Percentiles rank a stretch among this genome's conserved stretches.
phyloP scores from a whole-genome alignment of 257 asterid species.

The Cordia subcordata region DNA sequence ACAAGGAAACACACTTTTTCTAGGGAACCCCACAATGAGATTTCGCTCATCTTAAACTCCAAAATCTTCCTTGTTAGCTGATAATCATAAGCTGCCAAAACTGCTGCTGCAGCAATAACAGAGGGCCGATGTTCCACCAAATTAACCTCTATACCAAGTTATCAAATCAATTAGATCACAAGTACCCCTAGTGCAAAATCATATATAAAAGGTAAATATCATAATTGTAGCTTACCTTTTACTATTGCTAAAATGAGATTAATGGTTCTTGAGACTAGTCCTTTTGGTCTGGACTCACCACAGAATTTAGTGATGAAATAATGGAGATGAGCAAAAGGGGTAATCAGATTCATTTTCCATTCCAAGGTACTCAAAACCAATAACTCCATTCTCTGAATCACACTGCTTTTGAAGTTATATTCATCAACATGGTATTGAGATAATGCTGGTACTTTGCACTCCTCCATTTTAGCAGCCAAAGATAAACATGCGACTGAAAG shows the following conservation, averaged over 20 bases:
- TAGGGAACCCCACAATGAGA: conserved; percentile 34
- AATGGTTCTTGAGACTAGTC: conserved; percentile 21
- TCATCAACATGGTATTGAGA: conserved; percentile 33
- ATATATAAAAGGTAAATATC: neutral
- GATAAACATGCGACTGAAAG: conserved; percentile 53
- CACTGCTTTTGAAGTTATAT: conserved; percentile 28
- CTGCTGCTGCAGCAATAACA: conserved; percentile 48
- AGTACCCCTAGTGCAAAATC: neutral
- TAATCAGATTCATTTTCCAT: conserved; percentile 42
- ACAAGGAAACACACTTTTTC: conserved; percentile 39
- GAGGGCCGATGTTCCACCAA: conserved; percentile 38
- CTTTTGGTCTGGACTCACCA: conserved; percentile 19
- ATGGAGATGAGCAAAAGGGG: conserved; percentile 41
- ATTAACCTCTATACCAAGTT: conserved; percentile 31
- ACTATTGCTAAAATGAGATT: conserved; percentile 27
- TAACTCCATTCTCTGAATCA: conserved; percentile 42
- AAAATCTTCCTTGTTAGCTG: conserved; percentile 21
- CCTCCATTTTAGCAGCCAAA: conserved; percentile 65
- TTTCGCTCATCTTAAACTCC: conserved; percentile 29
- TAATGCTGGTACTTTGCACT: conserved; percentile 31
- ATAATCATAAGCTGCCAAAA: conserved; percentile 40
- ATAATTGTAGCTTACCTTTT: conserved; percentile 26
- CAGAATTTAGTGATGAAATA: conserved; percentile 36
- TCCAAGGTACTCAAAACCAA: conserved; percentile 38
- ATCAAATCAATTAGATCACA: neutral